Evolutionary conservation across 345 rosid species (phyloP), one percentile per base, ranked within the genome.

Genomic region (Eucalyptus grandis): DNA sequence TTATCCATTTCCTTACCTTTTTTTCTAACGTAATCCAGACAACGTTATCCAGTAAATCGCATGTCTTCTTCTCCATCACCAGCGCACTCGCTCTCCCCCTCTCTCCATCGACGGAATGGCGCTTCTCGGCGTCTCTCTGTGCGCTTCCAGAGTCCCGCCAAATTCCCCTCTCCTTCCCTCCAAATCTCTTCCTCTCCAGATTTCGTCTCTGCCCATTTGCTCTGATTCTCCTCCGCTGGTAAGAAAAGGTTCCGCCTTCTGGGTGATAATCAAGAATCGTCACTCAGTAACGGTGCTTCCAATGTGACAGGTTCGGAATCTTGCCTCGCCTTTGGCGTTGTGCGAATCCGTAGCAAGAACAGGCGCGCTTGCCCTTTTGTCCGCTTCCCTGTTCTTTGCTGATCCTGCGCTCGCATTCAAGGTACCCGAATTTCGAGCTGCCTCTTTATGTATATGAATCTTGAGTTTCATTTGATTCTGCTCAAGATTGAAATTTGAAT

Each of bases 371-470:
- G 96, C 96, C 81, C 89, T 94, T 37, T 91, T 96, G 69, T 96
- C 98, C 83, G 96, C 94, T 92, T 94, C 99, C 27, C 88, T 96
- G 80, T 94, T 94, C 91, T 93, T 95, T 80, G 92, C 92, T 90
- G 97, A 97, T 88, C 98, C 99, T 44, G 99, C 98, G 34, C 96
- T 96, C 50, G 99, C 99, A 34, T 97, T 91, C 89, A 95, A 94
- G 98, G 98, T 95, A 56, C 62, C 62, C 16, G 27, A 56, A 16
- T 77, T 37, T 77, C 83, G 47, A 37, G 26, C 43, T 37, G 83
- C 83, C 83, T 19, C 26, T 34, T 37, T 37, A 5, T 37, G 46
- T 21, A 8, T 37, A 77, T 21, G 83, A 77, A 21, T 37, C 83
- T 17, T 77, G 83, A 47, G 47, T 10, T 5, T 24, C 83, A 19